A percentile compares a stretch with the other conserved stretches of the same genome.
These are phyloP conservation scores for Colletotrichum shisoi DNA, from an alignment of 2,329 filamentous ascomycete genomes.

Conservation along the genomic window DNA sequence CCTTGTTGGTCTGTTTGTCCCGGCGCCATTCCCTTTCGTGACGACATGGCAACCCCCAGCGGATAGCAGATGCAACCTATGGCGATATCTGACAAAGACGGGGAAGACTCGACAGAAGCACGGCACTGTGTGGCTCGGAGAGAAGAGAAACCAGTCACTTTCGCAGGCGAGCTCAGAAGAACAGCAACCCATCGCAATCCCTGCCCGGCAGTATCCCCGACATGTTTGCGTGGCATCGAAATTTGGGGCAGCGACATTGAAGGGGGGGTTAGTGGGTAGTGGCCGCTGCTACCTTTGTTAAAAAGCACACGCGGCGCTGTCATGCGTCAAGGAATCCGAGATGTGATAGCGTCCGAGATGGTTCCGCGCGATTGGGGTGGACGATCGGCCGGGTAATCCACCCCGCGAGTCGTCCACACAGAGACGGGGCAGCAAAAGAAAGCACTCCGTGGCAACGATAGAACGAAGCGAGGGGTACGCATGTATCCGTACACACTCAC, in stretches of 20 bases:
- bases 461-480: conserved; percentile 22
- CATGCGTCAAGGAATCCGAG: conserved; percentile 26
- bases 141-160: conserved; percentile 5
- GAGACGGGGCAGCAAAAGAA: conserved; percentile 26
- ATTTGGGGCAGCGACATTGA: conserved; percentile 20
- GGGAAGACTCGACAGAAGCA: background rate
- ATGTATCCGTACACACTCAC: no score
- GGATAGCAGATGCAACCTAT: background rate
- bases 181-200: background rate
- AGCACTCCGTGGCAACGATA: conserved; percentile 29
- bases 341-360: conserved; percentile 27
- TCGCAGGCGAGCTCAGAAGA: background rate
- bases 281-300: background rate
- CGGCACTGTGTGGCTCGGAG: background rate
- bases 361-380: conserved; percentile 33
- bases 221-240: background rate
- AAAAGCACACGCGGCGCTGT: conserved; percentile 16
- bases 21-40: background rate
- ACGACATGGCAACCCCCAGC: conserved; percentile 9
- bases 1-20: background rate
- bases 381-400: conserved; percentile 34
- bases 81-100: background rate
- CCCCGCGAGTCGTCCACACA: conserved; percentile 28
- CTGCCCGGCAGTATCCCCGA: conserved; percentile 4
- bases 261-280: background rate